Base-by-base conservation (phyloP, 2,329 filamentous ascomycete genomes). In the Monilinia fructigena region DNA sequence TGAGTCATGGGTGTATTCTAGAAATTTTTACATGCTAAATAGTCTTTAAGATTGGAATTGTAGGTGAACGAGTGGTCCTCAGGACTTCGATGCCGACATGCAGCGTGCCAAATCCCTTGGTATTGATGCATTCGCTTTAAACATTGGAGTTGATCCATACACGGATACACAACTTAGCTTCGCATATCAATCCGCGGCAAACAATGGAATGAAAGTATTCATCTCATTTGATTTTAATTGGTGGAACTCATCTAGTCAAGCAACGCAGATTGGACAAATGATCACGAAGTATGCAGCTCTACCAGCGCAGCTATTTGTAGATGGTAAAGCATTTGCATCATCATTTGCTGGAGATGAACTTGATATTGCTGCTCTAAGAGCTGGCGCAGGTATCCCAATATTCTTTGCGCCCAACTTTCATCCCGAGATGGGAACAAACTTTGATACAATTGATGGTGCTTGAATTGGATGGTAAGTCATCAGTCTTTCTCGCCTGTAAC, bases 271-370 rank as follows among this genome's bases (percentile, higher is more conserved):
- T 45, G 71, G 70, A 4, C 53, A 70, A 11, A 73, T 69, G 48
- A 72, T 77, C 60, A 72, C 75, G 23, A 68, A 71, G 38, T 75
- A 75, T 61, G 74, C 73, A 28, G 65, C 67, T 20, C 73, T 74
- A 35, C 56, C 72, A n/a, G 77, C 77, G 1, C 76, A 80, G 31
- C 74, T 78, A 52, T 76, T 75, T 53, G 73, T 77, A 68, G 60
- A 72, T 54, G 66, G 58, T 3, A 75, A 79, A 26, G 71, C 72
- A 47, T 76, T 78, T 68, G 78, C 82, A 1, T 75, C 83, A 20
- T 82, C 82, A 6, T 82, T 80, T n/a, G 83, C 82, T 2, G 84
- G 84, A 64, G 82, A 83, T 73, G 82, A 81, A 0, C 69, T 77
- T 0, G 72, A 70, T 54, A 77, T 79, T 54, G 73, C 76, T n/a